A percentile compares a stretch with the other conserved stretches of the same genome.
These are phyloP conservation scores for Flaveria sonorensis DNA, from an alignment of 129 eudicot genomes.

Conservation along the genomic window DNA sequence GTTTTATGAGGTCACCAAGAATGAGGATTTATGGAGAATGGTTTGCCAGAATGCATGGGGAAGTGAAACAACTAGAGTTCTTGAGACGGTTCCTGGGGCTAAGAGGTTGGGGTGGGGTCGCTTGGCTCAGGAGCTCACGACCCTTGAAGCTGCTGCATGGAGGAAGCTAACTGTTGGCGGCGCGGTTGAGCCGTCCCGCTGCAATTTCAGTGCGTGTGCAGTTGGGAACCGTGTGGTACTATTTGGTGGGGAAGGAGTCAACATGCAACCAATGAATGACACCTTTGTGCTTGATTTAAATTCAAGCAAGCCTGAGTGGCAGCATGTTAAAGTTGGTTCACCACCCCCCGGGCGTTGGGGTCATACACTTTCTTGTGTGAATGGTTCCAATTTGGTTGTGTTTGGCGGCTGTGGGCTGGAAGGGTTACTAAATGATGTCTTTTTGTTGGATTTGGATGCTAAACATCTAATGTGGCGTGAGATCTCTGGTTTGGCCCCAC, in stretches of 20 bases:
- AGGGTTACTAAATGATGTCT: conserved; percentile 83
- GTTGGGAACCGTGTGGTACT: conserved; percentile 89
- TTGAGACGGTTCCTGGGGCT: conserved; percentile 82
- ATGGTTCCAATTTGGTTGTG: conserved; percentile 73
- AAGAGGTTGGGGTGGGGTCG: conserved; percentile 90
- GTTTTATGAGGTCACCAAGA: conserved; percentile 63
- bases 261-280: conserved; percentile 70
- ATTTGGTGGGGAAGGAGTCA: conserved; percentile 47
- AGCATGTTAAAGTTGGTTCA: conserved; percentile 70
- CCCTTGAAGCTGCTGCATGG: conserved; percentile 95
- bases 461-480: conserved; percentile 91
- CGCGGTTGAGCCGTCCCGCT: conserved; percentile 86
- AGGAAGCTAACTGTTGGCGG: conserved; percentile 78
- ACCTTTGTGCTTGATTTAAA: conserved; percentile 79
- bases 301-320: conserved; percentile 82
- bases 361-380: conserved; percentile 82
- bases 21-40: conserved; percentile 87
- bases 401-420: conserved; percentile 93
- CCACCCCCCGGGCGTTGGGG: conserved; percentile 99
- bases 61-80: conserved; percentile 69
- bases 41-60: conserved; percentile 97
- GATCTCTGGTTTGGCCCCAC: conserved; percentile 82
- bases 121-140: conserved; percentile 80
- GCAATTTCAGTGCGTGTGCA: conserved; percentile 95
- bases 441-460: conserved; percentile 83